Base-by-base conservation (phyloP, 2,329 filamentous ascomycete genomes). In the Eutypella sp. region DNA sequence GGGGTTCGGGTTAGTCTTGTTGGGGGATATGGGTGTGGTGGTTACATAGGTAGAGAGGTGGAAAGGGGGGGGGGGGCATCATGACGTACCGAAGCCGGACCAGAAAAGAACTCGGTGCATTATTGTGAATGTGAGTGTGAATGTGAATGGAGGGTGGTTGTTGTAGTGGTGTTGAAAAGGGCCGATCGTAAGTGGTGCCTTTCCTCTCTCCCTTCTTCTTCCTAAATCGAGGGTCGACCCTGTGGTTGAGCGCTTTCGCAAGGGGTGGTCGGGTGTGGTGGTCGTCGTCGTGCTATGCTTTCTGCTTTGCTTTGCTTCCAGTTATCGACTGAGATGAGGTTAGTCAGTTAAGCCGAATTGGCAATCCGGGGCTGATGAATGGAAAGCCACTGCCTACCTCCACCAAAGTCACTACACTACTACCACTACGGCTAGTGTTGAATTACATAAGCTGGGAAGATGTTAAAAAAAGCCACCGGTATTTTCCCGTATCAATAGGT, bases 31-130 rank as follows among this genome's bases (percentile, higher is more conserved):
- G 25, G 7, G 25, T 29, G 13, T 29, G 25, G 16, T 22, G 43
- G 41, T 18, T 38, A 34, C 34, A 5, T 22, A 22, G 34, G 18
- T 37, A 22, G 11, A 18, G 34, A n/a, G 23, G 19, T n/a, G 37
- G 45, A 46, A 51, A 45, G 52, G 50, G 47, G 46, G 45, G 38
- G 44, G 52, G 57, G 40, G 54, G 49, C 75, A 48, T 52, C 79
- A 63, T n/a, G n/a, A n/a, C n/a, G n/a, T 82, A 96, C 92, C 92
- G 81, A 96, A 95, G 76, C 87, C 87, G 71, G 80, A 78, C 87
- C 87, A 92, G 78, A 92, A 90, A 67, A 89, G 73, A 67, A 90
- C 75, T 65, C 80, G 76, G 70, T 72, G 69, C 53, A 81, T 77
- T 78, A 82, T 82, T 57, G 57, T 74, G 66, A 50, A 44, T 27